Percentiles rank a stretch among this genome's conserved stretches.
These are phyloP conservation scores for Kwoniella pini DNA, from an alignment of 768 basidiomycete species.

Conservation along the genomic window DNA sequence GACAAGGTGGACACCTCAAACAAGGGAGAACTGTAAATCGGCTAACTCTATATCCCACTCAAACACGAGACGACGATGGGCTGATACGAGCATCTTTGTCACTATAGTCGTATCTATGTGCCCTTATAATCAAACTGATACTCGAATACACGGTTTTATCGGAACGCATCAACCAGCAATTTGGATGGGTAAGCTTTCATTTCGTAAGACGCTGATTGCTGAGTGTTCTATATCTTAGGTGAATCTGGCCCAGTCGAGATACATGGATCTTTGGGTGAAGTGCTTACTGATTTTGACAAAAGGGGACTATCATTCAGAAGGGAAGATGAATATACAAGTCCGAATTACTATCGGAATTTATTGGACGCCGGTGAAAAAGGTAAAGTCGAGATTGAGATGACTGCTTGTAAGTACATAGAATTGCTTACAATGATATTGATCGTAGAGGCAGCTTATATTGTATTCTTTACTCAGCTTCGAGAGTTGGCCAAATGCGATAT, in stretches of 20 bases:
- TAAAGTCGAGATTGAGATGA: slow-evolving; percentile 34
- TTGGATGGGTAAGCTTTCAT: slow-evolving; percentile 65
- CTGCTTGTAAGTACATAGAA: slow-evolving; percentile 39
- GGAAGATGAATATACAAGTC: slow-evolving; percentile 36
- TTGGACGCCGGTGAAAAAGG: slow-evolving; percentile 60
- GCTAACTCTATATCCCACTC: neutral
- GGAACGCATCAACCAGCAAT: slow-evolving; percentile 82
- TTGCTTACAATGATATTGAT: too few species aligned
- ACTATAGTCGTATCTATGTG: slow-evolving; percentile 40
- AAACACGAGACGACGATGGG: neutral
- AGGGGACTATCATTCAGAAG: slow-evolving; percentile 55
- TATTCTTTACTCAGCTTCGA: slow-evolving; percentile 61
- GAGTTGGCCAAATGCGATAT: slow-evolving; percentile 73
- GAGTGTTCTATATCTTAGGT: slow-evolving; percentile 48
- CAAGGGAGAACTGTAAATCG: slow-evolving; percentile 68
- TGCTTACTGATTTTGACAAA: slow-evolving; percentile 61
- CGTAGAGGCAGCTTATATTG: too few species aligned
- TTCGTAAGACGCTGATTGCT: neutral
- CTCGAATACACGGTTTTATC: slow-evolving; percentile 69
- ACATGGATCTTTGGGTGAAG: slow-evolving; percentile 63
- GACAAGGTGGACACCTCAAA: slow-evolving; percentile 84
- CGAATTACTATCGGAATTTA: slow-evolving; percentile 63
- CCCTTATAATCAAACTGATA: slow-evolving; percentile 58
- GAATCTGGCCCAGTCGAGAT: slow-evolving; percentile 56
- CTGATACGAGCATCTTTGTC: neutral